A percentile compares a stretch with the other conserved stretches of the same genome.
phyloP scores from a whole-genome alignment of 2,329 filamentous ascomycete genomes.

The Cordyceps militaris region DNA sequence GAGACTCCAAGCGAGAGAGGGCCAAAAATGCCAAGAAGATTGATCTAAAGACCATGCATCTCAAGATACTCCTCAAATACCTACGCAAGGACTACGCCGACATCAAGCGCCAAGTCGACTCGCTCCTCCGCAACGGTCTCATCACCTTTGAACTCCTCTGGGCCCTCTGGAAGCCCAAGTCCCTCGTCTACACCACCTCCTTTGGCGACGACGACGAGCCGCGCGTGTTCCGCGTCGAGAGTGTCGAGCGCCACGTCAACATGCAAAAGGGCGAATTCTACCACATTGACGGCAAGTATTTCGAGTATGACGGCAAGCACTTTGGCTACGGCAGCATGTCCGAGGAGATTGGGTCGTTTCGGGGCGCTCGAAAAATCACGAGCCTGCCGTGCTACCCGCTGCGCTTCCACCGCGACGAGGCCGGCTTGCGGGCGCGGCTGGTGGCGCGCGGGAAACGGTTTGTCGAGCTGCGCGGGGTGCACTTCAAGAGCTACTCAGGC shows the following conservation, averaged over 20 bases:
- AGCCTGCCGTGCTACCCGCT: constrained; percentile 71
- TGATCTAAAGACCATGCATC: constrained; percentile 52
- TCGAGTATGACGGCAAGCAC: constrained; percentile 82
- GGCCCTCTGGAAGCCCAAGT: constrained; percentile 84
- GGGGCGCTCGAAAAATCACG: constrained; percentile 75
- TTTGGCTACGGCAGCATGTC: constrained; percentile 70
- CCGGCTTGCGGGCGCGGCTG: constrained; percentile 56
- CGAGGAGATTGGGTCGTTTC: constrained; percentile 66
- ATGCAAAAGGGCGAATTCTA: constrained; percentile 71
- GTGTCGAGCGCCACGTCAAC: constrained; percentile 60
- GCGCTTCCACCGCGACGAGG: constrained; percentile 68
- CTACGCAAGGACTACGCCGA: constrained; percentile 76
- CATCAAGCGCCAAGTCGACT: constrained; percentile 69
- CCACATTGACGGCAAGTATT: constrained; percentile 67
- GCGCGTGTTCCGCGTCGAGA: constrained; percentile 74
- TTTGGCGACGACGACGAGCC: constrained; percentile 73
- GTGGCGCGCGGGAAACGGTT: constrained; percentile 82
- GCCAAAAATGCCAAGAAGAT: constrained; percentile 55
- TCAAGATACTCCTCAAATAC: constrained; percentile 68
- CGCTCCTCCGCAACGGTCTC: constrained; percentile 71
- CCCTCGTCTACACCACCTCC: constrained; percentile 67
- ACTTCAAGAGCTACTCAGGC: constrained; percentile 76
- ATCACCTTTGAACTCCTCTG: constrained; percentile 86
- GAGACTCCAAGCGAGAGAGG: constrained; percentile 46
- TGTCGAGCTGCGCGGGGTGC: constrained; percentile 69